Percentiles rank a stretch among this genome's conserved stretches.
Conservation (phyloP, 345 rosid genomes). For the Balakata baccata region DNA sequence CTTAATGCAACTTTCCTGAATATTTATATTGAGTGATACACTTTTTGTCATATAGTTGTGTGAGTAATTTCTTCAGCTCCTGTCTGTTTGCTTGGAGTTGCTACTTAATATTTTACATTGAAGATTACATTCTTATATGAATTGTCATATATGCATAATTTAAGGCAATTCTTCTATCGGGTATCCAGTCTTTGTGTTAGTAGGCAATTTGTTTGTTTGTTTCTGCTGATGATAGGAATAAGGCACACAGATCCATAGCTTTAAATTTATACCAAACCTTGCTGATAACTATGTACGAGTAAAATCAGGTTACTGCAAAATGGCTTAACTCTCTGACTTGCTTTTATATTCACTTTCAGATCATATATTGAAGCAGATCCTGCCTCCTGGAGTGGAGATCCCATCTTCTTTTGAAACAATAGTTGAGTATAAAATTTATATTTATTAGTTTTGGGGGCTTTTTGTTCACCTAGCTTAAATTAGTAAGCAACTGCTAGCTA, state of each 20-base stretch:
- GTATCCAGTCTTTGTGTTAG: neutral
- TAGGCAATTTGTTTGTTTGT: neutral
- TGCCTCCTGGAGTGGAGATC: slow-evolving; percentile 81
- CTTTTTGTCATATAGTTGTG: neutral
- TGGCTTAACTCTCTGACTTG: slow-evolving; percentile 16
- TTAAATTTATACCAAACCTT: too few species aligned
- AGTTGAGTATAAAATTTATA: slow-evolving; percentile 53
- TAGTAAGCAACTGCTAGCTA: neutral
- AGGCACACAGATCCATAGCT: neutral
- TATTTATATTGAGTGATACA: neutral
- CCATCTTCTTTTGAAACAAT: slow-evolving; percentile 96
- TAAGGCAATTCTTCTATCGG: neutral
- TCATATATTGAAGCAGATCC: slow-evolving; percentile 79
- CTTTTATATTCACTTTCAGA: slow-evolving; percentile 43
- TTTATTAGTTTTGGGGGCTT: slow-evolving; percentile 6
- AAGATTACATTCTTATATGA: neutral
- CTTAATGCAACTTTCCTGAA: neutral
- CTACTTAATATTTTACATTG: neutral
- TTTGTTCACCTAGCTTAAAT: neutral
- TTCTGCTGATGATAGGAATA: neutral
- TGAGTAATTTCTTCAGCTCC: neutral
- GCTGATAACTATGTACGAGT: neutral
- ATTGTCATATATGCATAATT: neutral
- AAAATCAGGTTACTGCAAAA: neutral
- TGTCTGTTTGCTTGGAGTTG: neutral